phyloP scores from a whole-genome alignment of 805 yeast species.

The Naumovozyma castellii region DNA sequence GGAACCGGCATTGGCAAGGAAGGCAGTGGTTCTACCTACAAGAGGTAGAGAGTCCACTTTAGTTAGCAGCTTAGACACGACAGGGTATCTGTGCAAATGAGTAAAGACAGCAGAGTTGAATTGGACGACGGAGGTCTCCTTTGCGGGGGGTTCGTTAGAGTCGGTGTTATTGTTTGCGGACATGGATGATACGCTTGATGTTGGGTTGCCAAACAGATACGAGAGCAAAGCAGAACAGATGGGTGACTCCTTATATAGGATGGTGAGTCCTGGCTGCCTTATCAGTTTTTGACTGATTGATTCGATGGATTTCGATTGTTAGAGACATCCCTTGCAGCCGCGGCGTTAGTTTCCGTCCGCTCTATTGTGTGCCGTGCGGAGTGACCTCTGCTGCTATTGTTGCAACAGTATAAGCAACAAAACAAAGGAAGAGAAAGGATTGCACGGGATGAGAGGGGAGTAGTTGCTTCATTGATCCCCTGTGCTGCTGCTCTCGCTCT shows the following conservation, averaged over 20 bases:
- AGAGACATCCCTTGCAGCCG: not conserved
- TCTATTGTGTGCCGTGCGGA: no score
- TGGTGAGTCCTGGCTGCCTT: not conserved
- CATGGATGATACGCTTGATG: not conserved
- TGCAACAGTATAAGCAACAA: no score
- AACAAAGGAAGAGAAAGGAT: no score
- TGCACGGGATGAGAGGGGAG: no score
- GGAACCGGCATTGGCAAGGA: not conserved
- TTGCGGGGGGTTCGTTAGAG: not conserved
- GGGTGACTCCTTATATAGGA: not conserved
- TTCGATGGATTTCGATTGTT: no score
- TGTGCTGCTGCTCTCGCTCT: no score
- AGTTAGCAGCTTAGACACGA: not conserved
- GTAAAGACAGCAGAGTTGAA: not conserved
- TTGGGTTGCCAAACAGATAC: not conserved
- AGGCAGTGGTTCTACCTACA: not conserved
- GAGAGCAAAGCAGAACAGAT: not conserved
- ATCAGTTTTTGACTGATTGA: no score
- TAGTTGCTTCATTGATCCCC: no score
- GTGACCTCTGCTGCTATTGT: no score
- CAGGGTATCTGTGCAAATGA: conserved; percentile 3
- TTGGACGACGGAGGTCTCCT: not conserved
- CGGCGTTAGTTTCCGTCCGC: not conserved
- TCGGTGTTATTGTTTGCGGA: not conserved
- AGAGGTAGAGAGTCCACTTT: not conserved